phyloP scores from a whole-genome alignment of 352 stramenopile species.

The Pythium chondricola region DNA sequence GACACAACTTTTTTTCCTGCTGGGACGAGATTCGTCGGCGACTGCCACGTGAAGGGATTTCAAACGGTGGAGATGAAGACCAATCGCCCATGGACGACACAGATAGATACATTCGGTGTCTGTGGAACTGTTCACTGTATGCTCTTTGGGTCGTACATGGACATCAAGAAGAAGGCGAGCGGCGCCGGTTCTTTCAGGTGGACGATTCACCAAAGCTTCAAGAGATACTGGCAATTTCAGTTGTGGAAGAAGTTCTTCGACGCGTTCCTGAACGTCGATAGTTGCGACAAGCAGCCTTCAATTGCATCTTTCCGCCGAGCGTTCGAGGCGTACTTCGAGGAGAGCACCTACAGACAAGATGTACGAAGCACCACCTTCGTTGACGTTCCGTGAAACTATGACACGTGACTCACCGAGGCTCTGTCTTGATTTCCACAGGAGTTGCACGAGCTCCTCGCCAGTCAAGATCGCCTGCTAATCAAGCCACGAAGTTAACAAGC shows the following conservation, averaged over 20 bases:
- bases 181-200: conserved; percentile 26
- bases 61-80: conserved; percentile 83
- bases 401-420: too few species aligned
- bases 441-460: conserved; percentile 37
- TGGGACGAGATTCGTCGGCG: conserved; percentile 52
- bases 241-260: conserved; percentile 76
- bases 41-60: conserved; percentile 82
- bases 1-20: conserved; percentile 55
- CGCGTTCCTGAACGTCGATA: conserved; percentile 61
- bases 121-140: conserved; percentile 72
- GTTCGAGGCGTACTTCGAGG: conserved; percentile 51
- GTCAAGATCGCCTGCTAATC: conserved; percentile 45
- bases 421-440: too few species aligned
- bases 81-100: conserved; percentile 60
- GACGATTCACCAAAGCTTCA: conserved; percentile 50
- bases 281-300: conserved; percentile 59
- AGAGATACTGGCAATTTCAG: conserved; percentile 72
- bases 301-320: conserved; percentile 32
- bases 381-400: too few species aligned
- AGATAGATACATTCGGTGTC: conserved; percentile 85
- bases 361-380: too few species aligned
- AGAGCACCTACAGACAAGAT: conserved; percentile 34
- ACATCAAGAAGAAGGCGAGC: conserved; percentile 32
- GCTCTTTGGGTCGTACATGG: conserved; percentile 84
- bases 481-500: conserved; percentile 31